Percentiles rank a stretch among this genome's conserved stretches.
Evolutionary conservation across 768 basidiomycete species (phyloP).

Genomic region (Suillus decipiens): DNA sequence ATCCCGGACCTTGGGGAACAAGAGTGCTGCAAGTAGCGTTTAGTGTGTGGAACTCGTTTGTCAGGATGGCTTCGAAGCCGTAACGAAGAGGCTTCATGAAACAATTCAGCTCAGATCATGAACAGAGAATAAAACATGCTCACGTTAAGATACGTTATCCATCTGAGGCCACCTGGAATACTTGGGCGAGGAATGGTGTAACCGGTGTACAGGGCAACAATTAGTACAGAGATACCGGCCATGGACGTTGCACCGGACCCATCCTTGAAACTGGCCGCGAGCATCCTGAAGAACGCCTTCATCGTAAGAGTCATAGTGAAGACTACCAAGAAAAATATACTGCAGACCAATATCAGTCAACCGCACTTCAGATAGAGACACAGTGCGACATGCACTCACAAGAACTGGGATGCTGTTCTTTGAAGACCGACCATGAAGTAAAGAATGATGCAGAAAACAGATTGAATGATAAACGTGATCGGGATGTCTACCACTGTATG

Average conservation of each 20-base stretch:
- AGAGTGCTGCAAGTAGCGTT: constrained; percentile 38
- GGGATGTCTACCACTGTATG: constrained; percentile 48
- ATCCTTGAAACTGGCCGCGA: constrained; percentile 55
- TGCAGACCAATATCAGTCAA: constrained; percentile 46
- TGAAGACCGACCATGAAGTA: constrained; percentile 27
- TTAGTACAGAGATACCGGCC: constrained; percentile 36
- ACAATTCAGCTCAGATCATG: constrained; percentile 22
- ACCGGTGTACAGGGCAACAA: constrained; percentile 43
- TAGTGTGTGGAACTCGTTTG: constrained; percentile 50
- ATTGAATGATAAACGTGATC: constrained; percentile 31
- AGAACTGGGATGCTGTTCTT: constrained; percentile 19
- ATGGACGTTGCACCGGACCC: constrained; percentile 50
- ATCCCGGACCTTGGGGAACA: constrained; percentile 35
- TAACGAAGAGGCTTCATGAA: constrained; percentile 36
- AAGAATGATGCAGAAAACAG: constrained; percentile 14
- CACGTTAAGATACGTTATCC: constrained; percentile 25
- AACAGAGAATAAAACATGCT: constrained; percentile 35
- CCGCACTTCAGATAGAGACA: constrained; percentile 36
- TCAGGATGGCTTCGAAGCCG: constrained; percentile 33
- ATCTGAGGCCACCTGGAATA: constrained; percentile 17
- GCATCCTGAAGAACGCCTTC: constrained; percentile 71
- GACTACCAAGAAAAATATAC: constrained; percentile 57
- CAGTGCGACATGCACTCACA: constrained; percentile 15
- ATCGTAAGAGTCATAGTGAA: constrained; percentile 59
- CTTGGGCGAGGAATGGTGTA: constrained; percentile 33